Evolutionary conservation across 208 protist genomes (phyloP), one percentile per base, ranked within the genome.

Genomic region (Acanthamoeba healyi): DNA sequence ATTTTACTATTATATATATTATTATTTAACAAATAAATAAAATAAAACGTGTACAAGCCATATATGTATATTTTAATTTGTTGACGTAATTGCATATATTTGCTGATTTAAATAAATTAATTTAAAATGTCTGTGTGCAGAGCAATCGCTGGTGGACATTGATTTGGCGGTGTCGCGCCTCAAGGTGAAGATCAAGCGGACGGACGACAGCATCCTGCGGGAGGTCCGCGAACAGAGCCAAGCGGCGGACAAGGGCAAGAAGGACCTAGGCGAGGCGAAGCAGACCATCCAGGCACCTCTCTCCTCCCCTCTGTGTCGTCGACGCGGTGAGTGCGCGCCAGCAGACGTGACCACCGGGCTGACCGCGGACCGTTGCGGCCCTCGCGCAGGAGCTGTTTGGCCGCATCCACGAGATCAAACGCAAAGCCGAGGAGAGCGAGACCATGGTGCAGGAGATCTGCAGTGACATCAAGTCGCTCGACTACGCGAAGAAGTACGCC

Each of bases 391-490:
- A 97, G 67, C 96, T 99, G 22, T 98, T 99, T 86, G 94, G 95
- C 26, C 98, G 97, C 38, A 98, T 99, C 32, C 95, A 96, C 2
- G 98, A 98, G 54, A 99, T 99, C 93, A 98, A 98, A 77, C 67
- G 92, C 0, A 98, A 98, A 94, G 98, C 98, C 9, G 97, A 97
- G 26, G 96, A 99, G 92, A 98, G 97, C 87, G 98, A 99, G 95
- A 96, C 98, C 67, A 99, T 98, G 34, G 98, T 99, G 67, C 97
- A 98, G 61, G 98, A 98, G 67, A 96, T 99, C 58, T 99, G 98
- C 79, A 97, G 98, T 44, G 97, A 99, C 94, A 99, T 99, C 89
- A 97, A 98, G 84, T 96, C 97, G 77, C 97, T 99, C 26, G 98
- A 99, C 94, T 98, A 97, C 79, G 98, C 98, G 44, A 99, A 99